These are phyloP conservation scores for Echinochloa phyllopogon DNA, from an alignment of 176 grass and related monocot genomes.

Conservation along the genomic window DNA sequence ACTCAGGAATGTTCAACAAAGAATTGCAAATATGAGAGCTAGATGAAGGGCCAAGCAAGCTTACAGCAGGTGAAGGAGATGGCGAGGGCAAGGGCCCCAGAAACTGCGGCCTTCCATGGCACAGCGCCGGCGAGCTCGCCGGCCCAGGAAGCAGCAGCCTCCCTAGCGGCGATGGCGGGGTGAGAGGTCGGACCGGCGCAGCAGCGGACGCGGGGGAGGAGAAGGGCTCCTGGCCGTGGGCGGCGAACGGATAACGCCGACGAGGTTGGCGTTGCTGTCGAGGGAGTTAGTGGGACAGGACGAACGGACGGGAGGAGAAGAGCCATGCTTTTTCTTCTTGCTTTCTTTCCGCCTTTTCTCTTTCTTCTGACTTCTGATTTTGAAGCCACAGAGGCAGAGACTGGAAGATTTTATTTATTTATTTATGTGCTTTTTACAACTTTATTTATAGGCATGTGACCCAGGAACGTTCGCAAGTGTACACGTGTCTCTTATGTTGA, in stretches of 20 bases:
- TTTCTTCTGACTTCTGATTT: not conserved
- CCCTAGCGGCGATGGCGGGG: not conserved
- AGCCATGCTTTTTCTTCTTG: not conserved
- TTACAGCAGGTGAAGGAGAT: slow-evolving; percentile 64
- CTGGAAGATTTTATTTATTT: not conserved
- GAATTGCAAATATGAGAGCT: not conserved
- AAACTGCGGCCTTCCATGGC: slow-evolving; percentile 54
- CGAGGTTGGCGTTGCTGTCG: slow-evolving; percentile 12
- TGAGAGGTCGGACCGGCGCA: not conserved
- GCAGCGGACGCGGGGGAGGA: slow-evolving; percentile 11
- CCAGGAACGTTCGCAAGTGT: too few species aligned
- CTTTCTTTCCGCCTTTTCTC: not conserved
- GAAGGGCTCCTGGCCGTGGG: not conserved
- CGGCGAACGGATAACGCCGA: slow-evolving; percentile 33
- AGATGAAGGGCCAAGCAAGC: not conserved
- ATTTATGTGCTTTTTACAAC: too few species aligned
- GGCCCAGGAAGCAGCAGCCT: slow-evolving; percentile 25
- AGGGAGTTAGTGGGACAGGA: slow-evolving; percentile 1
- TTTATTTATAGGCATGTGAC: too few species aligned
- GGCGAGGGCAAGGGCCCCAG: slow-evolving; percentile 53
- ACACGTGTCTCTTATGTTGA: too few species aligned
- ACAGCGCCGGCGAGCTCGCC: not conserved
- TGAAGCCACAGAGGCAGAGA: not conserved
- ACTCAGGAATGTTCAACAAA: not conserved
- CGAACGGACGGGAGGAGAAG: slow-evolving; percentile 19